Evolutionary conservation across 768 basidiomycete genomes (phyloP), one percentile per base, ranked within the genome.

Genomic region (Termitomyces sp.): DNA sequence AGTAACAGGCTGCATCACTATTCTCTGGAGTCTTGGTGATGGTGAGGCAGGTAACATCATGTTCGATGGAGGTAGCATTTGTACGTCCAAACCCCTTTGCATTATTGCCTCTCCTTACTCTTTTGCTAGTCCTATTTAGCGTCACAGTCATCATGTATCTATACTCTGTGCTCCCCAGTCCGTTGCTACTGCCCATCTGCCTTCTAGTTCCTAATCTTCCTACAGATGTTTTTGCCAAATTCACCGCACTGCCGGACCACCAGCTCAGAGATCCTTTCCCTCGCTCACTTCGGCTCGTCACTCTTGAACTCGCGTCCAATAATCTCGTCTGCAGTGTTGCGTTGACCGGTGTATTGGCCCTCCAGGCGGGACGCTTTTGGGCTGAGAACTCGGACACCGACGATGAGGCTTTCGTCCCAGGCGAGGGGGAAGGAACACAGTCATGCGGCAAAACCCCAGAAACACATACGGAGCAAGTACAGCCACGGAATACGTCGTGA

Each of bases 51-150:
- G 84, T 33, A 93, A 94, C 69, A 75, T 94, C 66, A 92, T 94
- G 90, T 94, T 94, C 63, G 91, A 94, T 64, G 91, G 91, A 26
- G 91, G 87, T 50, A 92, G 90, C 69, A 86, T 92, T 62, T 89
- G 91, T 93, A 60, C 67, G 89, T 75, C 54, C 28, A 4, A 23
- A 10, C 12, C 47, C 17, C 43, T 19, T 66, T 12, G 44, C 35
- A 9, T n/a, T 9, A 30, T 15, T 35, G 37, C 40, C 10, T 50
- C 33, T 15, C 21, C 26, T 23, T 43, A 41, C 51, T 44, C 52
- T 47, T 40, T 46, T 49, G 38, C 46, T 19, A 94, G 91, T 94
- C 71, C 74, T 94, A 58, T 93, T 91, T 64, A 78, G 77, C 33
- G 83, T 80, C 19, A 84, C 87, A n/a, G 75, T 85, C 52, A 72